These are phyloP conservation scores for Boletellus sp. DNA, from an alignment of 768 basidiomycete species.

Conservation along the genomic window DNA sequence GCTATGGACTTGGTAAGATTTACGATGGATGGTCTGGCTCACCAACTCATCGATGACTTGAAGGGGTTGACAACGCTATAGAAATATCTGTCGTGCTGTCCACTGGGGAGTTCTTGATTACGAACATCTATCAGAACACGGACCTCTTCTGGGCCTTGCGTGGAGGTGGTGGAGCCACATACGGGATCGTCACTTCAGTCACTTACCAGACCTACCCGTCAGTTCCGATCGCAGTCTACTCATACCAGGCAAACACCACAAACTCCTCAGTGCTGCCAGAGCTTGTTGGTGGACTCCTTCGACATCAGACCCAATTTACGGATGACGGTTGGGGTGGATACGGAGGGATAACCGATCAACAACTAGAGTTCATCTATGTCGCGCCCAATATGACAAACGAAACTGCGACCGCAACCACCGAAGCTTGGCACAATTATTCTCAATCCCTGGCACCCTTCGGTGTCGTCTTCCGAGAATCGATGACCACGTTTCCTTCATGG, in stretches of 20 bases:
- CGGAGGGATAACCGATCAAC: conserved; percentile 2
- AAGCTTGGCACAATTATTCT: conserved; percentile 31
- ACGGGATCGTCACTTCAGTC: conserved; percentile 44
- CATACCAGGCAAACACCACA: conserved; percentile 32
- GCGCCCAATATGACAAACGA: conserved; percentile 36
- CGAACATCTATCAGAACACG: conserved; percentile 38
- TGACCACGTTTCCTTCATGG: background rate
- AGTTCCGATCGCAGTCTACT: conserved; percentile 31
- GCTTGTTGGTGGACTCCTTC: conserved; percentile 35
- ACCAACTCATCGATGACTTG: background rate
- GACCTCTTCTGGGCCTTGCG: conserved; percentile 57
- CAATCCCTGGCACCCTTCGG: conserved; percentile 7
- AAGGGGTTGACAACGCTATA: conserved; percentile 49
- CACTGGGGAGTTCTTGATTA: conserved; percentile 36
- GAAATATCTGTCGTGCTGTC: conserved; percentile 45
- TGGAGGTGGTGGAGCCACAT: conserved; percentile 51
- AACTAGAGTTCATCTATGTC: conserved; percentile 20
- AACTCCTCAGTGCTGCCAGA: conserved; percentile 27
- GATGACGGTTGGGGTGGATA: conserved; percentile 46
- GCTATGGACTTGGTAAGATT: conserved; percentile 40
- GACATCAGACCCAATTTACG: conserved; percentile 33
- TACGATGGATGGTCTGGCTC: background rate
- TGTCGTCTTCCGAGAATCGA: background rate
- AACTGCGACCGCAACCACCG: conserved; percentile 33
- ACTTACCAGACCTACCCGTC: conserved; percentile 44